These are phyloP conservation scores for Amauroascus niger DNA, from an alignment of 2,329 filamentous ascomycete species.

Conservation along the genomic window DNA sequence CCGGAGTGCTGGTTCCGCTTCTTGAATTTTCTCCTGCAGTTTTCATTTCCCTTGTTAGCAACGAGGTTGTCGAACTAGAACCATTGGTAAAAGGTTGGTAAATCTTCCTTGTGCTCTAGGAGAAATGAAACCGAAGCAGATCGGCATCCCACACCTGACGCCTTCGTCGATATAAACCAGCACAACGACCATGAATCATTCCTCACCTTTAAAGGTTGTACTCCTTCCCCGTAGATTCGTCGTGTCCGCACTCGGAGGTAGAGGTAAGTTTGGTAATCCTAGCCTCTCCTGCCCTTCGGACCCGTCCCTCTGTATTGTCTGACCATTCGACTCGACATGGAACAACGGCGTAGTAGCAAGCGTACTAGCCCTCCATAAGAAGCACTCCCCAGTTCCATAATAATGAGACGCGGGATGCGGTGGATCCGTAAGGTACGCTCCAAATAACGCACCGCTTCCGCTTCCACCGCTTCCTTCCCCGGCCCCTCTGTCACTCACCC, in stretches of 20 bases:
- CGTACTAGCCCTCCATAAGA: constrained; percentile 69
- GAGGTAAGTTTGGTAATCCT: constrained; percentile 51
- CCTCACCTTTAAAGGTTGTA: constrained; percentile 46
- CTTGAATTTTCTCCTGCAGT: constrained; percentile 23
- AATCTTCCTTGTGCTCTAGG: not conserved
- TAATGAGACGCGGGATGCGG: constrained; percentile 74
- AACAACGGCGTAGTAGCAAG: constrained; percentile 44
- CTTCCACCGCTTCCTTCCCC: constrained; percentile 31
- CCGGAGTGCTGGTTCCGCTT: constrained; percentile 50
- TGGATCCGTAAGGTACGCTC: constrained; percentile 84
- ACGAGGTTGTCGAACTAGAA: not conserved
- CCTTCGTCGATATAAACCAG: not conserved
- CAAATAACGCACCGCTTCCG: constrained; percentile 52
- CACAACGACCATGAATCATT: constrained; percentile 2
- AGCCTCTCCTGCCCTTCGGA: constrained; percentile 29
- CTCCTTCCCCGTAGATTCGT: constrained; percentile 49
- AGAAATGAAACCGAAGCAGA: not conserved
- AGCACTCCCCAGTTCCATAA: constrained; percentile 94
- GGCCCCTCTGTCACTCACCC: constrained; percentile 8
- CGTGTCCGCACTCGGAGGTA: constrained; percentile 59
- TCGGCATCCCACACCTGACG: not conserved
- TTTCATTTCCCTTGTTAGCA: constrained; percentile 12
- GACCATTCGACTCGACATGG: constrained; percentile 11
- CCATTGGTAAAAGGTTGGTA: not conserved
- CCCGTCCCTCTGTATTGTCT: not conserved